A percentile compares a stretch with the other conserved stretches of the same genome.
These are phyloP conservation scores for Xylaria sp. DNA, from an alignment of 2,329 filamentous ascomycete genomes.

Conservation along the genomic window DNA sequence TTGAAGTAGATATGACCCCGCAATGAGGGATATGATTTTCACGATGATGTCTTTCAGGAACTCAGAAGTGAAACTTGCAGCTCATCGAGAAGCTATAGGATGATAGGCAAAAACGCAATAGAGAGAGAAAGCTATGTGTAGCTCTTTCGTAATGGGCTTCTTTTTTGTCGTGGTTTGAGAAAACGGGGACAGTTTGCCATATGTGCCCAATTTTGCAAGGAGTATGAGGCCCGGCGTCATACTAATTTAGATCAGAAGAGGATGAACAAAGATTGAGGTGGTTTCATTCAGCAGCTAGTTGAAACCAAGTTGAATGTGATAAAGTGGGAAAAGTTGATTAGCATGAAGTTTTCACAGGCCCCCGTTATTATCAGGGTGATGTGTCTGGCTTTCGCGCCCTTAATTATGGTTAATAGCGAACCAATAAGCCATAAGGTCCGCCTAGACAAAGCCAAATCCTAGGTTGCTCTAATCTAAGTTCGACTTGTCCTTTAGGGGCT, in stretches of 20 bases:
- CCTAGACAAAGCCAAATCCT: too few species aligned
- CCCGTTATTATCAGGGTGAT: too few species aligned
- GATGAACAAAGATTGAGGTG: background rate
- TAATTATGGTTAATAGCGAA: too few species aligned
- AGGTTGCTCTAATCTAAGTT: too few species aligned
- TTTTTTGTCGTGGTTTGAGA: conserved; percentile 9
- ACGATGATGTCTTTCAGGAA: background rate
- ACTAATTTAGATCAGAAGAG: background rate
- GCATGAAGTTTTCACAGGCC: too few species aligned
- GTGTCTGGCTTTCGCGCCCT: too few species aligned
- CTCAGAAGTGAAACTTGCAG: background rate
- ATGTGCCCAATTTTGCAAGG: background rate
- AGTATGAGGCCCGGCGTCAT: background rate
- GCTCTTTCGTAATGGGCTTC: conserved; percentile 1
- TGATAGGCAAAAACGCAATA: background rate
- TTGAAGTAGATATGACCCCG: background rate
- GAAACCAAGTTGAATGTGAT: background rate
- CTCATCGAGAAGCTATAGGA: background rate
- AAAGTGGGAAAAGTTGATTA: background rate
- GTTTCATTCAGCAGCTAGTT: background rate
- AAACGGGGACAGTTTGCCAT: conserved; percentile 17
- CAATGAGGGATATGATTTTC: background rate
- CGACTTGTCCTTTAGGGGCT: too few species aligned
- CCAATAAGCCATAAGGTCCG: too few species aligned
- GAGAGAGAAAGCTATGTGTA: background rate